phyloP scores from a whole-genome alignment of 495 filamentous ascomycete species.

The Trichoderma erinaceum region DNA sequence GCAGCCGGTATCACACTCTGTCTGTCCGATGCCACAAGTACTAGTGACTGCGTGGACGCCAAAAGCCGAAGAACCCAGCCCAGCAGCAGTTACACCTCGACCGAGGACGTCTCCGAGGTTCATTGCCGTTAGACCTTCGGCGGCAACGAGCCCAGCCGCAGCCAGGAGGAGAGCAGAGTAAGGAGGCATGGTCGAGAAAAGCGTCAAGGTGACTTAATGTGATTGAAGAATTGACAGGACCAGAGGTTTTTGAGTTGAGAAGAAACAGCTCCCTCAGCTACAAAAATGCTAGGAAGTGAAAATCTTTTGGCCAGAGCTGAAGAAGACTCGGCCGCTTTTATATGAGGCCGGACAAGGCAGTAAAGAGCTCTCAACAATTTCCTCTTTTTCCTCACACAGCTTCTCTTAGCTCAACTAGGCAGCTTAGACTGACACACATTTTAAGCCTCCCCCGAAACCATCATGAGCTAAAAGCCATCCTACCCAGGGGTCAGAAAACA shows the following conservation, averaged over 20 bases:
- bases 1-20: constrained; percentile 11
- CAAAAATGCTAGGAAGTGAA: background rate
- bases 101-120: background rate
- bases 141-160: background rate
- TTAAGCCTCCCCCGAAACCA: background rate
- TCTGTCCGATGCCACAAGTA: background rate
- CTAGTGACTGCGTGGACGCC: background rate
- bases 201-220: background rate
- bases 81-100: background rate
- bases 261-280: background rate
- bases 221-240: background rate
- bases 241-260: background rate
- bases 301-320: background rate
- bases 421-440: background rate
- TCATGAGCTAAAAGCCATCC: background rate
- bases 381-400: background rate
- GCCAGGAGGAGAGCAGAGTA: constrained; percentile 11
- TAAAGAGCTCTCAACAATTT: background rate
- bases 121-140: background rate
- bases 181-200: background rate
- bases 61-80: background rate
- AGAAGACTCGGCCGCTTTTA: background rate
- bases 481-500: background rate
- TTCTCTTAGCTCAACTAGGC: background rate
- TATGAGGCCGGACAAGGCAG: background rate